These are phyloP conservation scores for Fraxinus velutina DNA, from an alignment of 305 asterid genomes.

Conservation along the genomic window DNA sequence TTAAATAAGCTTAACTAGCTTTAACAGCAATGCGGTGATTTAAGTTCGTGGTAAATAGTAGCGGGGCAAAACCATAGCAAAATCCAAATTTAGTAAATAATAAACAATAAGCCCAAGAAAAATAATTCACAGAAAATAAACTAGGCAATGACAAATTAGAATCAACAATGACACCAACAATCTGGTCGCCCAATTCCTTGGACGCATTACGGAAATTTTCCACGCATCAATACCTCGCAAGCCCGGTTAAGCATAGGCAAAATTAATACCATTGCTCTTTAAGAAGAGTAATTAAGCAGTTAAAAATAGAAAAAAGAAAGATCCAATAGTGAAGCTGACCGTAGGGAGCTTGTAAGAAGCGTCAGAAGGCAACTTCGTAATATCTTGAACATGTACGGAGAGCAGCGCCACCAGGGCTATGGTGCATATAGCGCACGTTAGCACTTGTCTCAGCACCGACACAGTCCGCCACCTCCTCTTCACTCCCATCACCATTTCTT, in stretches of 20 bases:
- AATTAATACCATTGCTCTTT: background rate
- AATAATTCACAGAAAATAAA: background rate
- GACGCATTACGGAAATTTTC: background rate
- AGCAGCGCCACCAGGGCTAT: conserved; percentile 60
- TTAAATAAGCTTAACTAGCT: background rate
- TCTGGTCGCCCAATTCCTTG: background rate
- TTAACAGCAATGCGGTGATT: background rate
- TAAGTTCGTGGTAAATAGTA: background rate
- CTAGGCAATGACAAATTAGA: background rate
- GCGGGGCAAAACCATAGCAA: background rate
- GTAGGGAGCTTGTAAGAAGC: conserved; percentile 45
- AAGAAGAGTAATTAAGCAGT: background rate
- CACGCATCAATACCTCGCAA: conserved; percentile 8
- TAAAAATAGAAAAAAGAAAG: background rate
- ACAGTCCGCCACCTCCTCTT: conserved; percentile 66
- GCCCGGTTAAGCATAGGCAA: conserved; percentile 4
- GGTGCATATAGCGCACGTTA: conserved; percentile 53
- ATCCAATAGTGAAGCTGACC: conserved; percentile 31
- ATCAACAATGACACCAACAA: background rate
- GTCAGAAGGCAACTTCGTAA: conserved; percentile 53
- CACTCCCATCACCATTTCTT: conserved; percentile 34
- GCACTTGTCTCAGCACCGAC: conserved; percentile 48
- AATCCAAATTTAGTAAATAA: background rate
- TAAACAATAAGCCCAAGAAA: background rate
- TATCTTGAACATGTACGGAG: conserved; percentile 48